Evolutionary conservation across 2,329 filamentous ascomycete genomes (phyloP).

Genomic region (Dothideomycetes sp.): DNA sequence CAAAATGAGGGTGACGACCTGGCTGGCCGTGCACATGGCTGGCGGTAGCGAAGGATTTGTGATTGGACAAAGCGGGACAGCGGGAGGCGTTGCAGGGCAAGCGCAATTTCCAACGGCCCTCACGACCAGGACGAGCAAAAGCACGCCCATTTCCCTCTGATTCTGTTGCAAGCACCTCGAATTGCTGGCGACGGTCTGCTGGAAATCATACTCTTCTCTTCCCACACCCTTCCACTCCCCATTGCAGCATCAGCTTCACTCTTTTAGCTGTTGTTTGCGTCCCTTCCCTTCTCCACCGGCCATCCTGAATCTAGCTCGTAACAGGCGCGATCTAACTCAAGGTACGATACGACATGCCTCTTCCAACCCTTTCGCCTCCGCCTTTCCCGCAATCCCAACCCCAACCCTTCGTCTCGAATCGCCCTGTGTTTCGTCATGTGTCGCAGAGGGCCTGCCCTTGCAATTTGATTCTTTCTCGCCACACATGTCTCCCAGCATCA

Average conservation of each 20-base stretch:
- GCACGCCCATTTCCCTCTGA: background rate
- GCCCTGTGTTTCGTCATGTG: slow-evolving; percentile 10
- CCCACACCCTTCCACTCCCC: slow-evolving; percentile 8
- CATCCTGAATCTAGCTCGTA: too few species aligned
- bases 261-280: slow-evolving; percentile 48
- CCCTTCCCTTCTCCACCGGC: slow-evolving; percentile 25
- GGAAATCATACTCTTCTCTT: slow-evolving; percentile 14
- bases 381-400: background rate
- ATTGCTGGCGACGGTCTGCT: slow-evolving; percentile 1
- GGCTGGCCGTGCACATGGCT: too few species aligned
- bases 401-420: slow-evolving; percentile 1
- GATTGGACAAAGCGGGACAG: too few species aligned
- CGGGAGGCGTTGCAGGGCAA: background rate
- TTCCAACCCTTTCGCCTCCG: background rate
- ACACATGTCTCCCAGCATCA: too few species aligned
- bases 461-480: too few species aligned
- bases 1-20: background rate
- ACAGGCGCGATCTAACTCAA: too few species aligned
- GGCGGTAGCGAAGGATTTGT: too few species aligned
- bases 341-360: background rate
- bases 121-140: background rate
- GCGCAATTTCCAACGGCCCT: background rate
- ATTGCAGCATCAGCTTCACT: slow-evolving; percentile 48
- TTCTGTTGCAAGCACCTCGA: background rate
- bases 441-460: too few species aligned